Evolutionary conservation across 2,329 filamentous ascomycete genomes (phyloP).

Genomic region (Colletotrichum sidae): DNA sequence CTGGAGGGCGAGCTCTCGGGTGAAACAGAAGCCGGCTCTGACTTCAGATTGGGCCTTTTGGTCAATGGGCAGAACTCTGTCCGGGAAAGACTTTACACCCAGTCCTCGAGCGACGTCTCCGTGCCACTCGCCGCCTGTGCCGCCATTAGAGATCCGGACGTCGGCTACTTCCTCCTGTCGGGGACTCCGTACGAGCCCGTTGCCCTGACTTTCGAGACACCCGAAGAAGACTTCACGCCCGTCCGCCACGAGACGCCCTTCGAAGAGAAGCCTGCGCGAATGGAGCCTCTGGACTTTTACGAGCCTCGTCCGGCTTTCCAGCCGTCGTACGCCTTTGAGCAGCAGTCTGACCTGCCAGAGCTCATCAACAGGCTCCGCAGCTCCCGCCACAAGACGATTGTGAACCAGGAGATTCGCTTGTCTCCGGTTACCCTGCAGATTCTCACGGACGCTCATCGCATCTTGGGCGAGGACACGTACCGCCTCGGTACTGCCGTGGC

Average conservation of each 20-base stretch:
- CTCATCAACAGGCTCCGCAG: slow-evolving; percentile 69
- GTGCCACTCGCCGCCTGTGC: slow-evolving; percentile 65
- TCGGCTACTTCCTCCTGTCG: slow-evolving; percentile 73
- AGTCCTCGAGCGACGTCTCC: slow-evolving; percentile 57
- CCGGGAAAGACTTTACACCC: slow-evolving; percentile 68
- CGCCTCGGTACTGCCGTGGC: slow-evolving; percentile 76
- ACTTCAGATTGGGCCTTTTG: slow-evolving; percentile 71
- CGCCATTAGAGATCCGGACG: slow-evolving; percentile 69
- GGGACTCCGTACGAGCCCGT: slow-evolving; percentile 69
- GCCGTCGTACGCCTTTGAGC: slow-evolving; percentile 70
- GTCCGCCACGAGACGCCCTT: slow-evolving; percentile 56
- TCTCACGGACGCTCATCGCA: slow-evolving; percentile 78
- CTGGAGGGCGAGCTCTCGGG: slow-evolving; percentile 70
- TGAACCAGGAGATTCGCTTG: slow-evolving; percentile 76
- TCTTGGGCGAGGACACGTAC: slow-evolving; percentile 77
- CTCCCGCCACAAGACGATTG: slow-evolving; percentile 68
- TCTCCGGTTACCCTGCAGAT: slow-evolving; percentile 78
- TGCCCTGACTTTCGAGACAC: slow-evolving; percentile 69
- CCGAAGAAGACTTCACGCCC: slow-evolving; percentile 63
- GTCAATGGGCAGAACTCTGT: slow-evolving; percentile 68
- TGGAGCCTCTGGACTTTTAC: slow-evolving; percentile 64
- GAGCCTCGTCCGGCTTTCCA: slow-evolving; percentile 76
- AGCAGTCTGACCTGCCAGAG: slow-evolving; percentile 65
- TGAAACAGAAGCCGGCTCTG: slow-evolving; percentile 67
- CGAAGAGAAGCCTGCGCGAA: slow-evolving; percentile 55